Evolutionary conservation across 176 grass and related monocot genomes (phyloP), one percentile per base, ranked within the genome.

Genomic region (Neostapfia colusana): DNA sequence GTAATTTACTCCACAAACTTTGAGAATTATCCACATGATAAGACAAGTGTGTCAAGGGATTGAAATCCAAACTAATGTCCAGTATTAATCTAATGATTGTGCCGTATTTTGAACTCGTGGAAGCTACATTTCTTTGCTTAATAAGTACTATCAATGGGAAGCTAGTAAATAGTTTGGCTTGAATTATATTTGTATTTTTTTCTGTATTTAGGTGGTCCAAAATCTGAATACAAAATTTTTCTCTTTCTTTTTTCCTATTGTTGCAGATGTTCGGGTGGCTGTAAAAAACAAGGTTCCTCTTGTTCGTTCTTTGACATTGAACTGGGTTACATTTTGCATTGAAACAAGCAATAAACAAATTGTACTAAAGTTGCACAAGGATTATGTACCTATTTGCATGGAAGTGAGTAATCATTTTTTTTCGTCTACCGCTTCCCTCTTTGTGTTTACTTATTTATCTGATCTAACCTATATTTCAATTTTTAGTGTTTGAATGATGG

Each of bases 281-380:
- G 92, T 99, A 12, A 99, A 95, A 86, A 99, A 99, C 71, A 99
- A 99, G 58, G 95, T 99, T 57, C 95, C 95, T 18, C 91, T 95
- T 83, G 89, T 95, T 72, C 92, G 95, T 36, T 99, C 95, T 28
- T 79, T 87, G 78, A 95, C 95, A 2, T 34, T 99, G 62, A 92
- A 88, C 35, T 99, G 95, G 95, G 85, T 99, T 69, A 61, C 89
- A 40, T 92, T 87, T 87, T 99, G 91, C 79, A 95, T 95, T 69
- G 95, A 99, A 81, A 99, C 92, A 69, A 99, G 92, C 65, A 95
- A 95, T 85, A 99, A 99, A 67, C 65, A 87, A 63, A 87, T 83
- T 69, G 85, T 95, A 37, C 87, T 99, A 61, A 99, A 95, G 78
- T 77, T 99, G 69, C 92, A 99, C 83, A 99, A 99, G 83, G 95